Conservation (phyloP, 73 alveolate species). For the Paramecium sexaurelia region DNA sequence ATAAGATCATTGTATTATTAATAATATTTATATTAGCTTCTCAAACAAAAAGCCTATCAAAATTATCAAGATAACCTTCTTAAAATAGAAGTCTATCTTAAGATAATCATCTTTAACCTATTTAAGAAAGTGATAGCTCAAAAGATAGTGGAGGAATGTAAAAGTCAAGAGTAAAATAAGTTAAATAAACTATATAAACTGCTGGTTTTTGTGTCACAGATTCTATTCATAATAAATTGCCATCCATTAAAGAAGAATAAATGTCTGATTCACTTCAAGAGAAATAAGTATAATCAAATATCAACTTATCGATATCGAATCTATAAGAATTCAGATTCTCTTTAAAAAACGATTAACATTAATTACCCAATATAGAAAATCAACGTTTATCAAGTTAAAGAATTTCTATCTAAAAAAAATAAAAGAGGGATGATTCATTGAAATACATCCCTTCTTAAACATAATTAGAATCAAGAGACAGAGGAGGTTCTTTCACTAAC, state of each 20-base stretch:
- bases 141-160: background rate
- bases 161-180: background rate
- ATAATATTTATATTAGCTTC: background rate
- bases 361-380: background rate
- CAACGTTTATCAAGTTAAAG: background rate
- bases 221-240: background rate
- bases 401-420: background rate
- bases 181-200: background rate
- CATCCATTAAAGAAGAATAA: background rate
- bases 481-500: background rate
- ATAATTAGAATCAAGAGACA: background rate
- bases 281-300: background rate
- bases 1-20: background rate
- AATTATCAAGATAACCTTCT: background rate
- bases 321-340: background rate
- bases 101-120: background rate
- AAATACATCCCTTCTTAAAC: background rate
- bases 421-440: background rate
- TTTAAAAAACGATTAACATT: background rate
- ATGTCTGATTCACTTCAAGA: background rate
- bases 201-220: conserved; percentile 25
- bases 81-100: background rate
- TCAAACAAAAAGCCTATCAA: background rate
- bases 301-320: background rate
- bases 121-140: conserved; percentile 15